Percentiles rank a stretch among this genome's conserved stretches.
Conservation (phyloP, 805 yeast genomes). For the Saccharomyces eubayanus region DNA sequence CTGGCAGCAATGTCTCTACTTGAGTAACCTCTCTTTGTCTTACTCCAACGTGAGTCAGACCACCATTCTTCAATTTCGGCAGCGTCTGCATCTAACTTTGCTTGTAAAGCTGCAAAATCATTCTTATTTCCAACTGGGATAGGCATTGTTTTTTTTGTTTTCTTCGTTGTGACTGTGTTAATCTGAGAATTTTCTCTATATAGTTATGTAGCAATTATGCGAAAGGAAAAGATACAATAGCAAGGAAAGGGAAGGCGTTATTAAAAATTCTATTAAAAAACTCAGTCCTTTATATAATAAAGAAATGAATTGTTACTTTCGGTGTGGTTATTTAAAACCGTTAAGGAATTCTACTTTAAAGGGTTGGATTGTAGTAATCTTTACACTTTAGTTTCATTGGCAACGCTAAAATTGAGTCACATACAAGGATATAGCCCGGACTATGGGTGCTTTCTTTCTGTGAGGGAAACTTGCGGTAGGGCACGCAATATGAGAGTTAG, state of each 20-base stretch:
- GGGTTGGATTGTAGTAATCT: neutral
- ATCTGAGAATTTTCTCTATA: neutral
- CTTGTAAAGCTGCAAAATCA: constrained; percentile 6
- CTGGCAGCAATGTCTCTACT: constrained; percentile 84
- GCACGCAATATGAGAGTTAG: neutral
- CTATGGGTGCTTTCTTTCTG: neutral
- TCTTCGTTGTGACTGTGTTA: neutral
- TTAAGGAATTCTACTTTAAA: neutral
- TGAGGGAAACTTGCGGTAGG: neutral
- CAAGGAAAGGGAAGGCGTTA: neutral
- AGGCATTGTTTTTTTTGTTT: neutral
- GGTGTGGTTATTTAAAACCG: neutral
- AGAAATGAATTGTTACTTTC: neutral
- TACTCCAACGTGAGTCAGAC: constrained; percentile 85
- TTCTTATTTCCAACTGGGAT: neutral
- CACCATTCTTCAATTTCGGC: constrained; percentile 80
- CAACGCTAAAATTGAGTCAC: neutral
- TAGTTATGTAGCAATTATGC: neutral
- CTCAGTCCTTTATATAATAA: neutral
- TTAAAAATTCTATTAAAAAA: neutral
- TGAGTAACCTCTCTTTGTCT: constrained; percentile 79
- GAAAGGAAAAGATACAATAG: neutral
- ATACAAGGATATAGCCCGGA: neutral
- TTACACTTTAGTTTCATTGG: neutral
- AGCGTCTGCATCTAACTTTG: constrained; percentile 39